phyloP scores from a whole-genome alignment of 2,329 filamentous ascomycete genomes.

The Penicillium sp. region DNA sequence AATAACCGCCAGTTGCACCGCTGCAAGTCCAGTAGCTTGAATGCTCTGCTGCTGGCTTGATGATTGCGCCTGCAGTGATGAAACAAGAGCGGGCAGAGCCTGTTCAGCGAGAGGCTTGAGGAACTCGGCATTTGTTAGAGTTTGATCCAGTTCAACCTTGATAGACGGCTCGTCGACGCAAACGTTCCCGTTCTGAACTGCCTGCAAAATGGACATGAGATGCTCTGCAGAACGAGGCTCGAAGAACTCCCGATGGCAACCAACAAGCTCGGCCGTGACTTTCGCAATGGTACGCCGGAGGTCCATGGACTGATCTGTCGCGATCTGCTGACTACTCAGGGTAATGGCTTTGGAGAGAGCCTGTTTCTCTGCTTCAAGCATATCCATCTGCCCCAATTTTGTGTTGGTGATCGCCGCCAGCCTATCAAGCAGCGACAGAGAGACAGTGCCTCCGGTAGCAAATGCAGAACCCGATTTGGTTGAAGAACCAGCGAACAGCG shows the following conservation, averaged over 20 bases:
- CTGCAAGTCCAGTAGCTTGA: constrained; percentile 56
- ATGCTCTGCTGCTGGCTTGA: constrained; percentile 20
- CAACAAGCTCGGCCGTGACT: constrained; percentile 34
- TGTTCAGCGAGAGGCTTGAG: constrained; percentile 36
- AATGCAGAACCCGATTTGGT: constrained; percentile 33
- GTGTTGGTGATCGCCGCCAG: constrained; percentile 53
- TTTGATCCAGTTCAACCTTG: constrained; percentile 20
- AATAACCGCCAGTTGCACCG: constrained; percentile 71
- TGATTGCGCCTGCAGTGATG: constrained; percentile 20
- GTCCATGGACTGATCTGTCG: constrained; percentile 49
- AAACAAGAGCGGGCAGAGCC: constrained; percentile 28
- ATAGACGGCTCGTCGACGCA: constrained; percentile 13
- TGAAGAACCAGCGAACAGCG: constrained; percentile 36
- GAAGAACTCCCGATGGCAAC: constrained; percentile 37
- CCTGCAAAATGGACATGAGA: constrained; percentile 24
- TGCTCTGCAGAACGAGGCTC: constrained; percentile 26
- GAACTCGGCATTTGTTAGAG: constrained; percentile 30
- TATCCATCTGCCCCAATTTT: constrained; percentile 57
- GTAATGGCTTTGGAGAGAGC: constrained; percentile 56
- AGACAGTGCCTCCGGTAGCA: constrained; percentile 50
- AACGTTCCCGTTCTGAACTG: constrained; percentile 23
- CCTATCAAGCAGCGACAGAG: constrained; percentile 54
- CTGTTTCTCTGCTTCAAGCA: constrained; percentile 63
- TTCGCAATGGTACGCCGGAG: constrained; percentile 49
- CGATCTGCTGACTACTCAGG: constrained; percentile 49